These are phyloP conservation scores for Melampsora occidentalis DNA, from an alignment of 1,284 basidiomycete genomes.

Conservation along the genomic window DNA sequence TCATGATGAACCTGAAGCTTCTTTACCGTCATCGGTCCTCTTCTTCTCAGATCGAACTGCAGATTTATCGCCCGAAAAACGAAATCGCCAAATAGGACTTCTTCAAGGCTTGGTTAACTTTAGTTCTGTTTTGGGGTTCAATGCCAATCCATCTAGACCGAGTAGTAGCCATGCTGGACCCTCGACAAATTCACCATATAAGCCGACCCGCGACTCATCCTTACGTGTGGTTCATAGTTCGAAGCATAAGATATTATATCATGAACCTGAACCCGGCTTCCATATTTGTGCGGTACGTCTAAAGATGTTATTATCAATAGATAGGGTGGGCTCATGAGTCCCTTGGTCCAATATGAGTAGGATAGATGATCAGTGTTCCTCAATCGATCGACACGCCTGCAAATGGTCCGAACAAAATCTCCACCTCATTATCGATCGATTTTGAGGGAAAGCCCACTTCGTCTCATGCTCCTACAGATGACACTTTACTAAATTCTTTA, in stretches of 20 bases:
- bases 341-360: slow-evolving; percentile 12
- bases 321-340: neutral
- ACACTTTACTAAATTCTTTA: slow-evolving; percentile 19
- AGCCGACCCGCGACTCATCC: neutral
- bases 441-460: slow-evolving; percentile 2
- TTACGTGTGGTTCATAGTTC: slow-evolving; percentile 22
- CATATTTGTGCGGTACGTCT: slow-evolving; percentile 39
- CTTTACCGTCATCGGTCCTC: slow-evolving; percentile 5
- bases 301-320: neutral
- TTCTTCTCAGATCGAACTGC: slow-evolving; percentile 27
- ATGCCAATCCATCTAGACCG: neutral
- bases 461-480: slow-evolving; percentile 26
- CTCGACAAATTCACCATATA: neutral
- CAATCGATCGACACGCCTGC: neutral
- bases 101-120: slow-evolving; percentile 34
- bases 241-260: slow-evolving; percentile 33
- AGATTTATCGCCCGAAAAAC: slow-evolving; percentile 15
- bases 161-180: neutral
- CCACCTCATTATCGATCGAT: neutral
- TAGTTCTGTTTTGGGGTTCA: slow-evolving; percentile 29
- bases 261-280: slow-evolving; percentile 26
- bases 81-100: slow-evolving; percentile 27
- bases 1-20: neutral
- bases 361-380: slow-evolving; percentile 36
- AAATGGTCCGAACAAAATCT: slow-evolving; percentile 14